phyloP scores from a whole-genome alignment of 306 rosid species.

The Spatholobus suberectus region DNA sequence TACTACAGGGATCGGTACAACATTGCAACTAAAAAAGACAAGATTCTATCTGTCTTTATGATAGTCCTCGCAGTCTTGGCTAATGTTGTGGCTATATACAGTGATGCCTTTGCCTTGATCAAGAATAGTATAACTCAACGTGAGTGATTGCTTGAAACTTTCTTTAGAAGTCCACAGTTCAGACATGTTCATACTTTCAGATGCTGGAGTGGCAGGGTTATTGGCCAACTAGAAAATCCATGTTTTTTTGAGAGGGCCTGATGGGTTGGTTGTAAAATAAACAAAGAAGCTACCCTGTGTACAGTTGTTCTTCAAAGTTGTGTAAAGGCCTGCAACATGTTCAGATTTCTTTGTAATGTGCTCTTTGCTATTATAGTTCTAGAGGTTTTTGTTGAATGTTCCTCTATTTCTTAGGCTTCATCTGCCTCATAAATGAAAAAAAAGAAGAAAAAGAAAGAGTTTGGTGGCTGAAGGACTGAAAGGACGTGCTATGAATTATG shows the following conservation, averaged over 20 bases:
- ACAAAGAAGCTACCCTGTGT: conserved; percentile 27
- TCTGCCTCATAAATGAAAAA: background rate
- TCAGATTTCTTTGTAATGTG: conserved; percentile 17
- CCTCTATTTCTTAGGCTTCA: background rate
- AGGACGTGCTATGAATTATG: background rate
- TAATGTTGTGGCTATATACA: conserved; percentile 74
- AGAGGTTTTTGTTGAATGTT: too few species aligned
- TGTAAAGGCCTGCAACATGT: conserved; percentile 28
- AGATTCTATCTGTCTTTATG: conserved; percentile 69
- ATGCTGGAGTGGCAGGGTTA: conserved; percentile 14
- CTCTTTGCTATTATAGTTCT: background rate
- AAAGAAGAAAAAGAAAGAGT: too few species aligned
- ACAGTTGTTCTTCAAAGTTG: conserved; percentile 33
- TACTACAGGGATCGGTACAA: conserved; percentile 68
- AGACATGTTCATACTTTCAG: conserved; percentile 24
- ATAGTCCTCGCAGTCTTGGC: conserved; percentile 77
- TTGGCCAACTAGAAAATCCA: conserved; percentile 36
- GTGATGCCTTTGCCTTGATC: conserved; percentile 74
- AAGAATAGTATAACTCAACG: conserved; percentile 46
- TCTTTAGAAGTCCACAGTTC: background rate
- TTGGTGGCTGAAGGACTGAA: background rate
- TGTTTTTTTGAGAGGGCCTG: conserved; percentile 32
- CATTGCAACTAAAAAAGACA: conserved; percentile 80
- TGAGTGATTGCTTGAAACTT: conserved; percentile 34
- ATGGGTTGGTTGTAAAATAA: conserved; percentile 37